Evolutionary conservation across 148 eudicot species (phyloP).

Genomic region (Nepenthes mirabilis): DNA sequence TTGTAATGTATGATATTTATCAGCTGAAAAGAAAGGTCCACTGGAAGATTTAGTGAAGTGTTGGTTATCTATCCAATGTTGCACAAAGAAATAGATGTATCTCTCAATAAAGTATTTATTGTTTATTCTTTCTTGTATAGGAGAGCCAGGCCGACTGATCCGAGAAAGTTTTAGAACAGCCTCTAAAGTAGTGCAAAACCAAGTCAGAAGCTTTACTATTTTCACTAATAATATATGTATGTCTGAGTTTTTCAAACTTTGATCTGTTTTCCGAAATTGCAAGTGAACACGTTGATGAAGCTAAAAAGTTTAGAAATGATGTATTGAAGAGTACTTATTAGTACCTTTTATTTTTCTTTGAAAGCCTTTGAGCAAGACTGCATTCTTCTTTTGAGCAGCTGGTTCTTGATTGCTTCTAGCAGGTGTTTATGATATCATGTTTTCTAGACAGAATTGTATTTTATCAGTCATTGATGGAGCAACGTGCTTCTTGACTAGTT

Average conservation of each 20-base stretch:
- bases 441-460: neutral
- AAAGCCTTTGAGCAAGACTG: too few species aligned
- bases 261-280: neutral
- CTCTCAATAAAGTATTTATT: slow-evolving; percentile 2
- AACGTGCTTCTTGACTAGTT: neutral
- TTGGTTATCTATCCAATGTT: too few species aligned
- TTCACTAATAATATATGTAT: slow-evolving; percentile 44
- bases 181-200: slow-evolving; percentile 95
- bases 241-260: slow-evolving; percentile 13
- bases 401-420: too few species aligned
- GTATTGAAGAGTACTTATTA: too few species aligned
- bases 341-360: too few species aligned
- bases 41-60: too few species aligned
- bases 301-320: too few species aligned
- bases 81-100: neutral
- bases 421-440: neutral
- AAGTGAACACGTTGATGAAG: neutral
- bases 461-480: neutral
- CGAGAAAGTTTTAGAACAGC: slow-evolving; percentile 96
- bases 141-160: slow-evolving; percentile 93
- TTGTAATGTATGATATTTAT: too few species aligned
- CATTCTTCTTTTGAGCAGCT: too few species aligned
- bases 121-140: slow-evolving; percentile 18
- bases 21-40: too few species aligned
- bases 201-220: slow-evolving; percentile 76